These are phyloP conservation scores for Coniosporium apollinis DNA, from an alignment of 495 filamentous ascomycete species.

Conservation along the genomic window DNA sequence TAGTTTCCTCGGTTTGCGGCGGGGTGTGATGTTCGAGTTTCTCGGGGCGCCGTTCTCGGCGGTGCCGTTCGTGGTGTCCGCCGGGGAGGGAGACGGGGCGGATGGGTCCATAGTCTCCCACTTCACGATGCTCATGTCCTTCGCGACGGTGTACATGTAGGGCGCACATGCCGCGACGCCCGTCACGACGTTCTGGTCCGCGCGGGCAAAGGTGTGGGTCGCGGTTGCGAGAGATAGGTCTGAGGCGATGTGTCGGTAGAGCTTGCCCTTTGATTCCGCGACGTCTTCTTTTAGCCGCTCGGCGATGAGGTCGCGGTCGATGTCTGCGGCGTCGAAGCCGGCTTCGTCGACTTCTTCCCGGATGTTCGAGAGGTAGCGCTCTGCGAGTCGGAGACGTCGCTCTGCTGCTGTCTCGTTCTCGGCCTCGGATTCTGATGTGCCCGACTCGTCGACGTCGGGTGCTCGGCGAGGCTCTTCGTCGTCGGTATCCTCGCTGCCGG, in stretches of 20 bases:
- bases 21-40: conserved; percentile 47
- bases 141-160: conserved; percentile 71
- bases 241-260: conserved; percentile 62
- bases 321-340: conserved; percentile 84
- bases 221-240: conserved; percentile 48
- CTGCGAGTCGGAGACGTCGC: conserved; percentile 70
- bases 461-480: conserved; percentile 26
- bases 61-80: conserved; percentile 28
- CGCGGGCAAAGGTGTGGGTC: conserved; percentile 50
- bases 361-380: conserved; percentile 84
- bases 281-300: conserved; percentile 81
- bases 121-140: conserved; percentile 70
- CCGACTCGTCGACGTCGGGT: conserved; percentile 23
- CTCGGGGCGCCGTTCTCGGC: conserved; percentile 35
- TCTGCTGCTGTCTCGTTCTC: conserved; percentile 76
- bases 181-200: conserved; percentile 60
- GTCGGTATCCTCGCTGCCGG: conserved; percentile 59
- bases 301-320: conserved; percentile 82
- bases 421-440: conserved; percentile 34
- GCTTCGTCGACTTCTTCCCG: conserved; percentile 56
- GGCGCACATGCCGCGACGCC: conserved; percentile 62
- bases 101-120: conserved; percentile 46
- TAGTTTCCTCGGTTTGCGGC: conserved; percentile 55
- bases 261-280: conserved; percentile 78
- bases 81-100: conserved; percentile 9